Conservation (phyloP, 2,329 filamentous ascomycete species). For the Colletotrichum brevisporum region DNA sequence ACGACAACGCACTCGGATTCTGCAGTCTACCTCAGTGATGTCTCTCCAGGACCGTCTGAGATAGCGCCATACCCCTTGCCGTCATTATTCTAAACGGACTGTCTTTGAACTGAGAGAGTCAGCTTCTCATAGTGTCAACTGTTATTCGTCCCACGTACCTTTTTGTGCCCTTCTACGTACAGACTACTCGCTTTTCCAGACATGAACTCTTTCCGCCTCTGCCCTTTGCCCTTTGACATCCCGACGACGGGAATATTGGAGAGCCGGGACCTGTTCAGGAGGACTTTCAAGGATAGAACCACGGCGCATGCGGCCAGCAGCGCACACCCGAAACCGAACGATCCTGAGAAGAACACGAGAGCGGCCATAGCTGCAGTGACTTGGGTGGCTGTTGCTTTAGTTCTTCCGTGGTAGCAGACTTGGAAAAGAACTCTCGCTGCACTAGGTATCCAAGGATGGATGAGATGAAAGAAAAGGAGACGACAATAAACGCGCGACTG, state of each 20-base stretch:
- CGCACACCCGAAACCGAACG: no score
- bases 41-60: neutral
- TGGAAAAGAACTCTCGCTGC: no score
- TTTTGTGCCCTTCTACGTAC: neutral
- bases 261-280: neutral
- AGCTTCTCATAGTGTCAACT: neutral
- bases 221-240: neutral
- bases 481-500: no score
- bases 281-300: neutral
- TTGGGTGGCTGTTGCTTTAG: no score
- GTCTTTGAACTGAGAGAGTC: slow-evolving; percentile 46
- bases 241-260: neutral
- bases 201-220: neutral
- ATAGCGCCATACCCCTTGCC: slow-evolving; percentile 38
- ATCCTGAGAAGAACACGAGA: no score
- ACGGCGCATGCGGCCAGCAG: neutral
- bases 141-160: neutral
- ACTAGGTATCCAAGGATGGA: no score
- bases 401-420: no score
- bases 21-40: neutral
- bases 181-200: slow-evolving; percentile 4
- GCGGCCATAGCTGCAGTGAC: no score
- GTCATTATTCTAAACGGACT: slow-evolving; percentile 48
- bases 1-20: slow-evolving; percentile 43
- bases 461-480: no score